Base-by-base conservation (phyloP, 1,284 basidiomycete species). In the Ganoderma leucocontextum region DNA sequence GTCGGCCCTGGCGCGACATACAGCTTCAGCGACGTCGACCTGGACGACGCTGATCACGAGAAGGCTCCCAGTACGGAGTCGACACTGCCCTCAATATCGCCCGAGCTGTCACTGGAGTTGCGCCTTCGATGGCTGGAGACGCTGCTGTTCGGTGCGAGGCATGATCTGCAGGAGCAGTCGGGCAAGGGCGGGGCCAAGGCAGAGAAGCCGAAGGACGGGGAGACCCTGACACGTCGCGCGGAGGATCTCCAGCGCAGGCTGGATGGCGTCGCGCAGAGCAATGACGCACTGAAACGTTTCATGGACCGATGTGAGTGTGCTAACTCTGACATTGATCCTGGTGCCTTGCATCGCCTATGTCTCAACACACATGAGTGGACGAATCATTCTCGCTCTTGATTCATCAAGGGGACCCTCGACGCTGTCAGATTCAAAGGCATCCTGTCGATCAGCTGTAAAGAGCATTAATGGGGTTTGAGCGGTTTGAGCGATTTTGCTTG, bases 61-160 rank as follows among this genome's bases (percentile, higher is more conserved):
- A 62, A 66, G 64, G 36, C 61, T 1, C 64, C 66, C 12, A 36
- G 61, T 36, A 58, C 36, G 13, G 47, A 68, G 35, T 3, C 35
- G 12, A 12, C 62, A 41, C 75, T 73, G 44, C 81, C 81, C 2
- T 75, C 80, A 22, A 88, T 95, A 62, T 85, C 90, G 53, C 89
- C 92, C 2, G 79, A 78, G 0, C 81, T 93, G 17, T 89, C 93
- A 2, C 80, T 95, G 9, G 90, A 94, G 73, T 81, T 95, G 39
- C 85, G 93, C 1, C 77, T 94, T 39, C 82, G 90, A 65, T 93
- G 91, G 91, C 80, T 95, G 0, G 93, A 94, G 76, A 91, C 91
- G 13, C 81, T 95, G 63, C 80, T 94, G 8, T 79, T 89, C 42
- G 93, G 93, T 47, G 84, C 90, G 35, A 87, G 86, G 63, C 85